Conservation (phyloP, 2,329 filamentous ascomycete genomes). For the Xylariaceae sp. region DNA sequence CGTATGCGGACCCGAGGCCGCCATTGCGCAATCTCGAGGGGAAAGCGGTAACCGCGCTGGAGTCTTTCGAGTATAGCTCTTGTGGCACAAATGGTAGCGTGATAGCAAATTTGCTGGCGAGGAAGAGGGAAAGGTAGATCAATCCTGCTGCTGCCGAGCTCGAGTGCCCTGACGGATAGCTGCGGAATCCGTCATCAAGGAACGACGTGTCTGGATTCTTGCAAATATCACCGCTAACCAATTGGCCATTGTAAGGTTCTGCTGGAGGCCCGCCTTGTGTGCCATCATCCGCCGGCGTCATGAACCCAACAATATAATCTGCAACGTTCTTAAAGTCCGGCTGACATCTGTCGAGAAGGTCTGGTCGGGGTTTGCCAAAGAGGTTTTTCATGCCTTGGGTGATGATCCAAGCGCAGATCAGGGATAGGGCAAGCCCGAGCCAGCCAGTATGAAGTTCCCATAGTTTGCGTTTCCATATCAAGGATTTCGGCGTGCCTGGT, state of each 20-base stretch:
- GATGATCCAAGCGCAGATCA: constrained; percentile 71
- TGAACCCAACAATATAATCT: constrained; percentile 54
- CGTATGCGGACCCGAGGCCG: constrained; percentile 28
- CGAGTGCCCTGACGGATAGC: constrained; percentile 75
- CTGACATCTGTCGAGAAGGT: constrained; percentile 74
- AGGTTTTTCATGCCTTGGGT: constrained; percentile 82
- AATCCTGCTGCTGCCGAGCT: constrained; percentile 75
- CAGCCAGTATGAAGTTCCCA: constrained; percentile 89
- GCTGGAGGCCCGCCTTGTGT: constrained; percentile 33
- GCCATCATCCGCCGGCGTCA: constrained; percentile 14
- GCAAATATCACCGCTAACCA: constrained; percentile 78
- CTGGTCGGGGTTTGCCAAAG: constrained; percentile 69
- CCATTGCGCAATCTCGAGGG: constrained; percentile 62
- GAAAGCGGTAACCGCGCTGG: constrained; percentile 59
- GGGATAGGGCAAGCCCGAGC: constrained; percentile 73
- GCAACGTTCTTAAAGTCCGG: constrained; percentile 65
- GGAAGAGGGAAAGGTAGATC: constrained; percentile 80
- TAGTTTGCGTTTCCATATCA: constrained; percentile 75
- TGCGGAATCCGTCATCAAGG: constrained; percentile 79
- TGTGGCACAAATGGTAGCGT: constrained; percentile 65
- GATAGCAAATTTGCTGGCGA: constrained; percentile 77
- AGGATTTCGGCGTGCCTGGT: constrained; percentile 54
- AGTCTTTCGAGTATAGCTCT: constrained; percentile 40
- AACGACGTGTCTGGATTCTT: constrained; percentile 53
- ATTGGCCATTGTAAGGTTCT: constrained; percentile 46